Percentiles rank a stretch among this genome's conserved stretches.
These are phyloP conservation scores for Gossypium bickii DNA, from an alignment of 345 rosid genomes.

Conservation along the genomic window DNA sequence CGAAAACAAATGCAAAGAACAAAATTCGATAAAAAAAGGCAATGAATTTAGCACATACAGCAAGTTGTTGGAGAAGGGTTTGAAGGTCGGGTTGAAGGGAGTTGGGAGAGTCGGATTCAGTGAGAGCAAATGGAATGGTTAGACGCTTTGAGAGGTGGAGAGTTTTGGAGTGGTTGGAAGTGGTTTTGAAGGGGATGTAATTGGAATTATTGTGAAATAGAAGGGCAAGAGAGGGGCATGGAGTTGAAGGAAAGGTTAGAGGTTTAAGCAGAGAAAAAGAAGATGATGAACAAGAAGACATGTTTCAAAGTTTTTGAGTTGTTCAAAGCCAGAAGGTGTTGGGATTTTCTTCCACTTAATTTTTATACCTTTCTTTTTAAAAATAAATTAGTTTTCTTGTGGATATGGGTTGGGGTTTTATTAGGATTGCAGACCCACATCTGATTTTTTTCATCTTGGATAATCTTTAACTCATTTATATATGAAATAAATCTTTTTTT, in stretches of 20 bases:
- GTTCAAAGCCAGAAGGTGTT: not conserved
- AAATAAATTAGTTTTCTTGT: not conserved
- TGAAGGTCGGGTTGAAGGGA: conserved; percentile 40
- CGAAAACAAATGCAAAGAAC: not conserved
- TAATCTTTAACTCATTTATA: not conserved
- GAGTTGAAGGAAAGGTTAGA: conserved; percentile 21
- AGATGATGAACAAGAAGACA: conserved; percentile 36
- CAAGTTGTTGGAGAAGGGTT: conserved; percentile 54
- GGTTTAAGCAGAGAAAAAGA: conserved; percentile 33
- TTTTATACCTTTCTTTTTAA: not conserved
- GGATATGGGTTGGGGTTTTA: not conserved
- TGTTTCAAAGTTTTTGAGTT: conserved; percentile 11
- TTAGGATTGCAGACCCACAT: not conserved
- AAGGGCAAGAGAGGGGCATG: conserved; percentile 25
- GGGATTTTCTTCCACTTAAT: not conserved
- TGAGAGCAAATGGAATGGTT: conserved; percentile 43
- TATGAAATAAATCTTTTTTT: no score
- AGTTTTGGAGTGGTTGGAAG: conserved; percentile 21
- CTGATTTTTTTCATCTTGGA: not conserved
- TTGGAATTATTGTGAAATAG: conserved; percentile 25
- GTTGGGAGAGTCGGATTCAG: conserved; percentile 67
- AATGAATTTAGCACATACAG: conserved; percentile 36
- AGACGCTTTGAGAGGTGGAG: conserved; percentile 28
- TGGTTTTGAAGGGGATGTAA: conserved; percentile 22
- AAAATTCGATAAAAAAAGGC: not conserved